Base-by-base conservation (phyloP, 257 asterid genomes). In the Cruciata laevipes region DNA sequence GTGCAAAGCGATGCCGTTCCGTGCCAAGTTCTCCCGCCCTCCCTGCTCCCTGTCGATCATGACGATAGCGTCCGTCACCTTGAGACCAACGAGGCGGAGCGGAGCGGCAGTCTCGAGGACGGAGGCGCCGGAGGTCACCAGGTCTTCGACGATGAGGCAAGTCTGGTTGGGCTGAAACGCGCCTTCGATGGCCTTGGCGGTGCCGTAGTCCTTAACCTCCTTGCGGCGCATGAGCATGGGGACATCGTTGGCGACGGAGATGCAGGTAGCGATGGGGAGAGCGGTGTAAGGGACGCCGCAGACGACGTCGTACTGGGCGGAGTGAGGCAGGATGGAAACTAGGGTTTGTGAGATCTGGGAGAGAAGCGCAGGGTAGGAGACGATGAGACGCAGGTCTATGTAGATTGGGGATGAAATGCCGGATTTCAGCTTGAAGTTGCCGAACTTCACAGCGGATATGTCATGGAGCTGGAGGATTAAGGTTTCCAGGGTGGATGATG, bases 1-100 rank as follows among this genome's bases (percentile, higher is more conserved):
- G 49, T 93, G 97, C 83, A 93, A 81, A 20, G 86, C 77, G 68
- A 93, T 85, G 64, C 99, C 99, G 71, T 86, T 88, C 68, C 86
- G 83, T 7, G 97, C 95, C 80, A 93, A 85, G 75, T 86, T 93
- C 77, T 90, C 96, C 81, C 95, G 81, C 58, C 97, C 99, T 63
- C 97, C 99, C 81, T 93, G 99, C 71, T 93, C 99, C 88, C 99
- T 86, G 73, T 93, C 99, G 76, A 93, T 89, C 97, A 93, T 80
- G 27, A 93, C 99, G 20, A 90, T 95, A 17, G 96, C 97, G 68
- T 90, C 97, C 1, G 96, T 85, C 68, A 93, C 96, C 8, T 78
- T 83, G 37, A 93, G 83, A 2, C 99, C 99, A 3, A 83, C 95
- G 4, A 83, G 84, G 7, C 99, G 90, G 52, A 93, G 87, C 3